Conservation (phyloP, 2,329 filamentous ascomycete genomes). For the Cladorrhinum sp. region DNA sequence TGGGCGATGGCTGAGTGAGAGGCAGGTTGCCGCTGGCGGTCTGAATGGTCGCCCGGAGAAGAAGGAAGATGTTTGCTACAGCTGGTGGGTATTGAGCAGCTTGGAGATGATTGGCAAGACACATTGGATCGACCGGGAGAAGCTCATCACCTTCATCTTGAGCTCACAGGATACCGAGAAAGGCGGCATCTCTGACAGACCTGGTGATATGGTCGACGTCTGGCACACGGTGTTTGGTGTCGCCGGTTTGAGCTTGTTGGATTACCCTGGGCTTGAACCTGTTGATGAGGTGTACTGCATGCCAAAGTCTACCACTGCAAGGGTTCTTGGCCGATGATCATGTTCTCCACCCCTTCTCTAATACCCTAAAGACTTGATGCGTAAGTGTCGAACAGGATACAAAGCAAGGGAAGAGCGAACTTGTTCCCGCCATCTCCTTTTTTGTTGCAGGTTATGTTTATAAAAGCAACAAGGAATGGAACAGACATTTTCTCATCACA, state of each 20-base stretch:
- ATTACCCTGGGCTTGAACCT: conserved; percentile 70
- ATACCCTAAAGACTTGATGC: conserved; percentile 56
- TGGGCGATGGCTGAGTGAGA: conserved; percentile 87
- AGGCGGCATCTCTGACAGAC: conserved; percentile 85
- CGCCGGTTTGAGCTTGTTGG: conserved; percentile 80
- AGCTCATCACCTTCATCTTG: conserved; percentile 78
- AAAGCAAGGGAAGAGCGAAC: conserved; percentile 62
- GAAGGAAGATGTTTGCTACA: conserved; percentile 94
- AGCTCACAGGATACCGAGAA: conserved; percentile 79
- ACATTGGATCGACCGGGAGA: conserved; percentile 88
- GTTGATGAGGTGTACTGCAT: conserved; percentile 89
- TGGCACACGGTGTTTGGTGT: conserved; percentile 92
- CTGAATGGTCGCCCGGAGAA: conserved; percentile 95
- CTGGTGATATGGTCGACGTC: conserved; percentile 93
- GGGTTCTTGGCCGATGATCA: conserved; percentile 41
- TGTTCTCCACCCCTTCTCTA: conserved; percentile 56
- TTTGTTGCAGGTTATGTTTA: background rate
- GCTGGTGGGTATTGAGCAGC: conserved; percentile 96
- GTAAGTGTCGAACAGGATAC: conserved; percentile 62
- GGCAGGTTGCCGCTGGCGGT: conserved; percentile 82
- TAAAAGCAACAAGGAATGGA: background rate
- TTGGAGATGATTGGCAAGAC: conserved; percentile 81
- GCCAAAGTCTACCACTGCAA: conserved; percentile 64
- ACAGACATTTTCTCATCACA: background rate
- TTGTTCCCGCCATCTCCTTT: background rate